Evolutionary conservation across 768 basidiomycete genomes (phyloP), one percentile per base, ranked within the genome.

Genomic region (Pulveroboletus sp.): DNA sequence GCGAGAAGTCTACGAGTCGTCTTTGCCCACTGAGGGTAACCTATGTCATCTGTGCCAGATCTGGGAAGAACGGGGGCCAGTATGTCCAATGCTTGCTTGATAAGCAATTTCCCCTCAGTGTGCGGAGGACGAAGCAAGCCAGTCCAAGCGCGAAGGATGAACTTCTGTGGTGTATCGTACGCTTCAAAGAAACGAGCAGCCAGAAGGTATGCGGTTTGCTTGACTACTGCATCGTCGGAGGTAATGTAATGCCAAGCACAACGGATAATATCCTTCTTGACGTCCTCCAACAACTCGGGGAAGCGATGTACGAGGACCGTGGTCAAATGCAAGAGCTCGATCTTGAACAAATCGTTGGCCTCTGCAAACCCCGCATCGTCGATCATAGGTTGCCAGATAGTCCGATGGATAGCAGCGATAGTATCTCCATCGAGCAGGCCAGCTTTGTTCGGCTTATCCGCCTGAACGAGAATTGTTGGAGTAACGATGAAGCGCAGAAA

Each of bases 181-280:
- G 82, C 83, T 13, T 87, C 84, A 59, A 95, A 94, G 75, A 98
- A 98, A 27, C 87, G 82, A 33, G 97, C 92, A 29, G 90, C 84
- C 6, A 98, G 77, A 31, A 97, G 79, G 64, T 93, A 93, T 0
- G 92, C 88, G 9, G 90, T 90, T 65, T 97, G 91, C 66, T 92
- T 94, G 60, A 97, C 90, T 17, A 94, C 83, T 6, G 86, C 79
- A 64, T 98, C 97, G 35, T 95, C 91, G 46, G 75, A 84, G 6
- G 78, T 79, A 56, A 94, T 89, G 58, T 85, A 90, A 59, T 85
- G 80, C 93, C 93, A 97, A 17, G 92, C 90, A 49, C 88, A 87
- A 65, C 87, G 90, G 72, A 97, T 94, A 56, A 98, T 84, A 51
- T 94, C 90, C 65, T 94, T 97, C 68, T 88, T 82, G 32, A 80